These are phyloP conservation scores for Saturnispora gosingensis DNA, from an alignment of 805 yeast genomes.

Conservation along the genomic window DNA sequence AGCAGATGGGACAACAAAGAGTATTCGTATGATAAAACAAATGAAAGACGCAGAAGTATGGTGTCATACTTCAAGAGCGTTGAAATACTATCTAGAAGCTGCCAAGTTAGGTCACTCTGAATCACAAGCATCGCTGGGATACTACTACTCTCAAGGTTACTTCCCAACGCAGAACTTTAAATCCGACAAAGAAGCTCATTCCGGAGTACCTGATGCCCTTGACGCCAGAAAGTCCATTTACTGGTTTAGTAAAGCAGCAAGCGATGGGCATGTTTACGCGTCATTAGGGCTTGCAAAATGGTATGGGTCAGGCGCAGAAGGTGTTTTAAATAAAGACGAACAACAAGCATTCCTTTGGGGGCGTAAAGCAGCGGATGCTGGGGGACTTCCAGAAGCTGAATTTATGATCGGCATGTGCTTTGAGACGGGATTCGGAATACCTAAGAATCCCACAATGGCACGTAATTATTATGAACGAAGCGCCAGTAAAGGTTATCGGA, in stretches of 20 bases:
- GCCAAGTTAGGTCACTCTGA: conserved; percentile 54
- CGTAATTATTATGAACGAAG: conserved; percentile 46
- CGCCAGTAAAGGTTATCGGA: conserved; percentile 51
- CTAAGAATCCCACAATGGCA: conserved; percentile 35
- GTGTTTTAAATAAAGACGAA: conserved; percentile 44
- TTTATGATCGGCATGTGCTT: conserved; percentile 61
- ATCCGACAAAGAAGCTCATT: conserved; percentile 25
- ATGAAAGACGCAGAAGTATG: conserved; percentile 25
- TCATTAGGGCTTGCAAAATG: conserved; percentile 70
- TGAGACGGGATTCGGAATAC: conserved; percentile 57
- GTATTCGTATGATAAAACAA: conserved; percentile 26
- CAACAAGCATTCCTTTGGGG: conserved; percentile 65
- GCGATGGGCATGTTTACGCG: conserved; percentile 53
- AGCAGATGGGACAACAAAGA: conserved; percentile 20
- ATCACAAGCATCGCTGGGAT: conserved; percentile 63
- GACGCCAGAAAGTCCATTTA: conserved; percentile 54
- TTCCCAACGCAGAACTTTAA: conserved; percentile 27
- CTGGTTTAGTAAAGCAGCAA: conserved; percentile 68
- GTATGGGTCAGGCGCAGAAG: conserved; percentile 58
- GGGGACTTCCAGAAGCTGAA: conserved; percentile 48
- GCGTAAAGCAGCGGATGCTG: conserved; percentile 48
- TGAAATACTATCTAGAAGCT: conserved; percentile 47
- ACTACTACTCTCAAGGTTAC: conserved; percentile 61
- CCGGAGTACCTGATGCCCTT: conserved; percentile 25
- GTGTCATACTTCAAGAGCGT: conserved; percentile 33